Base-by-base conservation (phyloP, 2,329 filamentous ascomycete genomes). In the Colletotrichum liriopes region DNA sequence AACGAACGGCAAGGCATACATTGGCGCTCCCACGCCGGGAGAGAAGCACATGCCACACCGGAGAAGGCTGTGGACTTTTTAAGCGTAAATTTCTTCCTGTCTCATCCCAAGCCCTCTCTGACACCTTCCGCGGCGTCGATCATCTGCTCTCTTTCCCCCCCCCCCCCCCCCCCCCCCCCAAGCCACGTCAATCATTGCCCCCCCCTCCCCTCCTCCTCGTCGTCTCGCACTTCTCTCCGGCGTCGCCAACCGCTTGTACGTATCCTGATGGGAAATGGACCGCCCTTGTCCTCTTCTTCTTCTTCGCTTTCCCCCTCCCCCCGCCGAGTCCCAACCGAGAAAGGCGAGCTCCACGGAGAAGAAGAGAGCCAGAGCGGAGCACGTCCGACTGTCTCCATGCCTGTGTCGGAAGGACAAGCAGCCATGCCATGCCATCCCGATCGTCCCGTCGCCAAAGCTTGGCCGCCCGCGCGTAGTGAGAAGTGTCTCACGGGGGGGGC, bases 101-200 rank as follows among this genome's bases (percentile, higher is more conserved):
- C 68, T 63, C 65, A 63, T 63, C 68, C 64, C 68, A 58, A 51
- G 56, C 49, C 20, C 43, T 41, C 64, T 63, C 51, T 67, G 49
- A 63, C 68, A 68, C 37, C 32, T 52, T 71, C 68, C 68, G 68
- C 68, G 63, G 65, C 65, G 68, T 71, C 68, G 65, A 68, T 68
- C 65, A 68, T 62, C 56, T 54, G 26, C 62, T 18, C 41, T 14
- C 23, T 20, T 49, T 49, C 6, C 7, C 43, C 18, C n/a, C 11
- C 12, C 43, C 32, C n/a, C 11, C 12, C 43, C 32, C n/a, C n/a
- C 6, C 7, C 43, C 18, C n/a, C 11, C 12, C 43, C 32, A n/a
- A 35, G 32, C 39, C 43, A 16, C 52, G 63, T 35, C 39, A 54
- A 55, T 64, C 52, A 37, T 37, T 51, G 20, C n/a, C 14, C 29